Evolutionary conservation across 116 monocot species (phyloP), one percentile per base, ranked within the genome.

Genomic region (Cymodocea nodosa): DNA sequence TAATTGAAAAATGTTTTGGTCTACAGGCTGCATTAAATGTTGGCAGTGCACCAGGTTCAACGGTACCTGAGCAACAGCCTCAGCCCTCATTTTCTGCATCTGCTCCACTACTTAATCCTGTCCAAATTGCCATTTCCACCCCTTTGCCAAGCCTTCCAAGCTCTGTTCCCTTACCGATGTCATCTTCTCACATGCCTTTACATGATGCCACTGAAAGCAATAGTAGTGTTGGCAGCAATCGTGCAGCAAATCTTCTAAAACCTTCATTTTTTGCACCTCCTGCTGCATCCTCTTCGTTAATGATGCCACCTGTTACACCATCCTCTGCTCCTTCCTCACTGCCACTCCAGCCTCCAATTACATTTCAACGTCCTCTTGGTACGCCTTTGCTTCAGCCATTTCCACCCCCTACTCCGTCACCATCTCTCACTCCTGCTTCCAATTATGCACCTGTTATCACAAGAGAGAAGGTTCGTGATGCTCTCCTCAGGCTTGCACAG

Each of bases 351-450:
- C 79, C 82, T 77, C 72, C 82, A 4, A 69, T 81, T 35, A 83
- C 79, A 25, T 64, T 83, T 63, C 86, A 93, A 55, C 79, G 78
- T 50, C 85, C 81, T 24, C 81, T 87, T 74, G 97, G 88, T 4
- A 76, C 89, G 59, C 88, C 88, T 60, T 69, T 98, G 48, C 82
- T 98, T 23, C 97, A 98, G 62, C 88, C 97, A 23, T 92, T 84
- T 68, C 92, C 97, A 13, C 97, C 91, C 35, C 97, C 97, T 5
- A 77, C 71, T 56, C 95, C 95, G 35, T 77, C 95, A 40, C 79
- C 86, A 52, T 91, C 85, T 65, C 78, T 89, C 17, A 82, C 97
- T 58, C 92, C 77, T 30, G 36, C 71, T 40, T 58, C 80, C 59
- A 75, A 54, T 53, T 76, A 78, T 60, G 82, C 64, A 0, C 70